Percentiles rank a stretch among this genome's conserved stretches.
phyloP scores from a whole-genome alignment of 257 asterid genomes.

The Galeopsis tetrahit region DNA sequence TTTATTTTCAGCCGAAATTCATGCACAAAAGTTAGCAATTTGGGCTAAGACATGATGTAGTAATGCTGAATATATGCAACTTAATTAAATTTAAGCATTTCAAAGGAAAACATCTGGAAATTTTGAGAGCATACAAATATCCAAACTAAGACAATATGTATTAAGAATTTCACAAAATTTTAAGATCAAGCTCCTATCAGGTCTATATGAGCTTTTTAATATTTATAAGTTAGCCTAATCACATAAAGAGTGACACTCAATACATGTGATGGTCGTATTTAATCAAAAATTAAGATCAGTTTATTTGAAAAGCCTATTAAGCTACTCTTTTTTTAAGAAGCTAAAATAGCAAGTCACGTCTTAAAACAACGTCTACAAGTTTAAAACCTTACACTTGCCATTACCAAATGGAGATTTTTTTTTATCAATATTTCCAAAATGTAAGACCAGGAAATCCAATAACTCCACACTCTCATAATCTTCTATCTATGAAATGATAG shows the following conservation, averaged over 20 bases:
- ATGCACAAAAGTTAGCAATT: neutral
- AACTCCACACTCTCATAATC: neutral
- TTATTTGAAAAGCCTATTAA: neutral
- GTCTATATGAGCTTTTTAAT: neutral
- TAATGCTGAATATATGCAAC: too few species aligned
- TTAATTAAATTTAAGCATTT: neutral
- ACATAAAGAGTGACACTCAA: neutral
- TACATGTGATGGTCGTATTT: neutral
- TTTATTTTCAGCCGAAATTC: slow-evolving; percentile 5
- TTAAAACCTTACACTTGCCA: neutral
- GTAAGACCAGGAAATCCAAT: slow-evolving; percentile 4
- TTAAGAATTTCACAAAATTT: neutral
- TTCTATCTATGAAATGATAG: neutral
- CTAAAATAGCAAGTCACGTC: slow-evolving; percentile 1
- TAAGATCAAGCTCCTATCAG: neutral
- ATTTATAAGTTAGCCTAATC: neutral
- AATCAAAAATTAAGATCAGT: slow-evolving; percentile 3
- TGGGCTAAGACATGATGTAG: neutral
- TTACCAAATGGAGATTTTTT: neutral
- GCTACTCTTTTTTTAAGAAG: slow-evolving; percentile 14
- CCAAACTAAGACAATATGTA: neutral
- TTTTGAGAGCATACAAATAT: neutral
- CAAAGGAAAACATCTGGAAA: neutral
- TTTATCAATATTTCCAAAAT: neutral
- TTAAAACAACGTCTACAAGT: slow-evolving; percentile 10